A percentile compares a stretch with the other conserved stretches of the same genome.
Conservation (phyloP, 495 filamentous ascomycete genomes). For the Annulohypoxylon maeteangense region DNA sequence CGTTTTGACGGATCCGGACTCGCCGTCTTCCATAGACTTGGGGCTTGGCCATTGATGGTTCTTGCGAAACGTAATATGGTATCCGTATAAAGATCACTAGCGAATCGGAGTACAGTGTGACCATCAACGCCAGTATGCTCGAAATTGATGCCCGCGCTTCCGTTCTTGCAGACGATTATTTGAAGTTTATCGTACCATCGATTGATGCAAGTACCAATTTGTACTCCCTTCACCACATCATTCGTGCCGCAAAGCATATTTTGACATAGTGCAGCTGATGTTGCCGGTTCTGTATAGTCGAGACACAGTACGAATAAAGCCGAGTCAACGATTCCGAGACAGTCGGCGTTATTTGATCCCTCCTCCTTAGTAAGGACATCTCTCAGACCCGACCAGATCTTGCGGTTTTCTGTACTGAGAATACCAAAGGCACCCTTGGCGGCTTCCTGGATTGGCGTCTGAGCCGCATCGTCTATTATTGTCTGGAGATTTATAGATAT, state of each 20-base stretch:
- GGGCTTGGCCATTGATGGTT: constrained; percentile 95
- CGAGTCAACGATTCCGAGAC: constrained; percentile 91
- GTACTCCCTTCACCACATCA: constrained; percentile 89
- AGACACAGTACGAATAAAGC: constrained; percentile 92
- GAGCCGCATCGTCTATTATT: constrained; percentile 87
- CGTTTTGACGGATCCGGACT: constrained; percentile 94
- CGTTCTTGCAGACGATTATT: constrained; percentile 99
- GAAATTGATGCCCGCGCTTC: constrained; percentile 97
- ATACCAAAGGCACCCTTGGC: constrained; percentile 94
- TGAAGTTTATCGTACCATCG: constrained; percentile 99
- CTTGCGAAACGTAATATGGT: constrained; percentile 96
- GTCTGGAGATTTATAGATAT: constrained; percentile 91
- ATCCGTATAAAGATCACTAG: constrained; percentile 96
- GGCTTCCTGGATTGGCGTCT: constrained; percentile 91
- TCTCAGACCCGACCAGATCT: constrained; percentile 90
- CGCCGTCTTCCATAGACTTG: constrained; percentile 87
- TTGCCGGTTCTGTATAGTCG: constrained; percentile 87
- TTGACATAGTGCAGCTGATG: constrained; percentile 82
- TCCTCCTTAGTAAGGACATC: constrained; percentile 89
- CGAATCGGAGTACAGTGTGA: constrained; percentile 95
- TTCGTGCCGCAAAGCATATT: constrained; percentile 99
- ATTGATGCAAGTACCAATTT: constrained; percentile 97
- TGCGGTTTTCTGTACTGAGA: constrained; percentile 94
- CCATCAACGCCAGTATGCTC: constrained; percentile 99
- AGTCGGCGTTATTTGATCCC: constrained; percentile 93